phyloP scores from a whole-genome alignment of 139 green algal species.

The Closterium sp. region DNA sequence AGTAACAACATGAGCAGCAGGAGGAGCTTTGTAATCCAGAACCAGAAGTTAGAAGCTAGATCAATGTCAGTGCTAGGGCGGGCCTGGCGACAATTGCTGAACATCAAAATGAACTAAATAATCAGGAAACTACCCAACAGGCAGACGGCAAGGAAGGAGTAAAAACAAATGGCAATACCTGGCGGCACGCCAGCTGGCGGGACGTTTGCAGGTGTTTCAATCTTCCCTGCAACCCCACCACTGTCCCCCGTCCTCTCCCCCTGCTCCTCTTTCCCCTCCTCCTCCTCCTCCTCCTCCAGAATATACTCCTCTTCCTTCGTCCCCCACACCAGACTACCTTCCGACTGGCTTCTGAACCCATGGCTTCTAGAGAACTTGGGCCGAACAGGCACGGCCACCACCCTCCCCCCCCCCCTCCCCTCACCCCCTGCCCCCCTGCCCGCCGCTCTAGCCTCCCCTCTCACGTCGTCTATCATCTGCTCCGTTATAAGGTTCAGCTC shows the following conservation, averaged over 20 bases:
- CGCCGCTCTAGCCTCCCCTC: neutral
- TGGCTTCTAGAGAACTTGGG: neutral
- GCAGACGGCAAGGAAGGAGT: neutral
- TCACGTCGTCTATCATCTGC: neutral
- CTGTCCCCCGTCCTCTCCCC: neutral
- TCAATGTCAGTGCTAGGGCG: neutral
- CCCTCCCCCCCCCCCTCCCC: too few relatives aligned
- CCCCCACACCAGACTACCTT: neutral
- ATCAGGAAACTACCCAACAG: neutral
- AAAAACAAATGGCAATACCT: neutral
- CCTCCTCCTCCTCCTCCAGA: neutral
- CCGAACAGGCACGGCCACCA: neutral
- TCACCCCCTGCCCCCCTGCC: neutral
- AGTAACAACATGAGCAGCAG: neutral
- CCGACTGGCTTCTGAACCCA: neutral
- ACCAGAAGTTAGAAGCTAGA: neutral
- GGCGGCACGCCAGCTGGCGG: neutral
- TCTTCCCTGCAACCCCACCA: neutral
- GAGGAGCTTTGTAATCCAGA: too few relatives aligned
- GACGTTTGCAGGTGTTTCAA: neutral
- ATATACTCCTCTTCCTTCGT: neutral
- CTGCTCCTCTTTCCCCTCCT: neutral
- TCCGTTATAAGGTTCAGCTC: neutral
- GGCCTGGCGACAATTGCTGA: too few relatives aligned
- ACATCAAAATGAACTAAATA: neutral